Evolutionary conservation across 2,329 filamentous ascomycete genomes (phyloP).

Genomic region (Fusarium sp.): DNA sequence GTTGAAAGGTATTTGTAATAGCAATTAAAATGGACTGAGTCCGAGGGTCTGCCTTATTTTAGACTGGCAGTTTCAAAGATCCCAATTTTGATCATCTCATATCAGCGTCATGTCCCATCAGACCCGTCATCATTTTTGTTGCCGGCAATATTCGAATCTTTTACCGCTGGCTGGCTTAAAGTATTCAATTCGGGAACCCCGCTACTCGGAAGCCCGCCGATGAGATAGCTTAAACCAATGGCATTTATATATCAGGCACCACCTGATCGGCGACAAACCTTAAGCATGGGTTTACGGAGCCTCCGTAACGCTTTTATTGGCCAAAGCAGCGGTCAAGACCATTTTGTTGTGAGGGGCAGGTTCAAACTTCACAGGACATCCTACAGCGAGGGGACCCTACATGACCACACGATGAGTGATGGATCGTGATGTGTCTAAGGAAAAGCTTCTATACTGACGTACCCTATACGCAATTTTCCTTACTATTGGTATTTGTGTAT

Average conservation of each 20-base stretch:
- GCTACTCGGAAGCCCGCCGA: not conserved
- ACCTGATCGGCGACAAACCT: no score
- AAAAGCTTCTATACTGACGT: not conserved
- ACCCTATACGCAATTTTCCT: no score
- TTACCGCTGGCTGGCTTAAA: not conserved
- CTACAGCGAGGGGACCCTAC: not conserved
- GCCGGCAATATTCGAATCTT: not conserved
- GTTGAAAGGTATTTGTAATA: no score
- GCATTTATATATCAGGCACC: not conserved
- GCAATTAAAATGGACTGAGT: no score
- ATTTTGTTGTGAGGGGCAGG: not conserved
- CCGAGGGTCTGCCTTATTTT: no score
- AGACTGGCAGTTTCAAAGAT: no score
- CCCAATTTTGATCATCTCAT: no score
- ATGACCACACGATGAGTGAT: not conserved
- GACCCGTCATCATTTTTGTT: no score
- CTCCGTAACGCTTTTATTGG: no score
- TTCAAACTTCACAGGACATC: conserved; percentile 1
- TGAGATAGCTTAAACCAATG: not conserved
- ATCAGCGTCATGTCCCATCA: no score
- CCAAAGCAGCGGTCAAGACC: not conserved
- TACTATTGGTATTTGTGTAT: no score
- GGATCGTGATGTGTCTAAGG: not conserved
- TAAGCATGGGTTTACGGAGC: no score
- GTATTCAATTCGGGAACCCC: not conserved